Percentiles rank a stretch among this genome's conserved stretches.
phyloP scores from a whole-genome alignment of 2,329 filamentous ascomycete species.

The Xylaria digitata region DNA sequence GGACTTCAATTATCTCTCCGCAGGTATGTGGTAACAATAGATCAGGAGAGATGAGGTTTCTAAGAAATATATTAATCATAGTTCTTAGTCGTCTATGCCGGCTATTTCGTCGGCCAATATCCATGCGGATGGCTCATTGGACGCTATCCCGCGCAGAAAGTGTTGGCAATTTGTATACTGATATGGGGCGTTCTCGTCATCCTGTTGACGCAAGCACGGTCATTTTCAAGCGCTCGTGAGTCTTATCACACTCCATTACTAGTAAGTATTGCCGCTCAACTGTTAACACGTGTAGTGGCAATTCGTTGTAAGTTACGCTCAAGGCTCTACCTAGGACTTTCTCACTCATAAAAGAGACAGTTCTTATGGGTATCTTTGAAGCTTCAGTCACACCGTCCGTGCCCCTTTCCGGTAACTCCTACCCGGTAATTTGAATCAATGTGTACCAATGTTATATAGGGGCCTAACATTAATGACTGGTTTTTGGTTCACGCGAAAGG shows the following conservation, averaged over 20 bases:
- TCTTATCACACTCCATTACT: background rate
- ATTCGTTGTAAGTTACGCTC: background rate
- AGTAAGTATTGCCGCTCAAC: background rate
- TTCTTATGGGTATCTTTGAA: slow-evolving; percentile 52
- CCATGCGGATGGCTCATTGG: slow-evolving; percentile 56
- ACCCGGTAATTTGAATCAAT: background rate
- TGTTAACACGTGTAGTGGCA: slow-evolving; percentile 4
- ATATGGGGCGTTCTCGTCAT: slow-evolving; percentile 52
- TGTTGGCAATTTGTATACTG: slow-evolving; percentile 49
- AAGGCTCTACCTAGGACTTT: background rate
- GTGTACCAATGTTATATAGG: background rate
- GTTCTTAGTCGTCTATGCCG: slow-evolving; percentile 52
- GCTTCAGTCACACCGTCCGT: slow-evolving; percentile 49
- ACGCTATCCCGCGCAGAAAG: slow-evolving; percentile 52
- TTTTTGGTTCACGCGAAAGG: slow-evolving; percentile 52
- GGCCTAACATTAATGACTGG: slow-evolving; percentile 52
- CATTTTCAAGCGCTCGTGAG: slow-evolving; percentile 6
- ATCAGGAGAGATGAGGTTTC: too few relatives aligned
- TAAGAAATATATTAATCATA: background rate
- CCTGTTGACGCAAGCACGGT: slow-evolving; percentile 32
- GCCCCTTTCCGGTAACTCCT: too few relatives aligned
- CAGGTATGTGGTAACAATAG: background rate
- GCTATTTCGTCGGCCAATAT: slow-evolving; percentile 56
- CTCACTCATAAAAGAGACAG: slow-evolving; percentile 7
- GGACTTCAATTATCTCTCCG: slow-evolving; percentile 47